Percentiles rank a stretch among this genome's conserved stretches.
Conservation (phyloP, 768 basidiomycete genomes). For the Amyloporia xantha region DNA sequence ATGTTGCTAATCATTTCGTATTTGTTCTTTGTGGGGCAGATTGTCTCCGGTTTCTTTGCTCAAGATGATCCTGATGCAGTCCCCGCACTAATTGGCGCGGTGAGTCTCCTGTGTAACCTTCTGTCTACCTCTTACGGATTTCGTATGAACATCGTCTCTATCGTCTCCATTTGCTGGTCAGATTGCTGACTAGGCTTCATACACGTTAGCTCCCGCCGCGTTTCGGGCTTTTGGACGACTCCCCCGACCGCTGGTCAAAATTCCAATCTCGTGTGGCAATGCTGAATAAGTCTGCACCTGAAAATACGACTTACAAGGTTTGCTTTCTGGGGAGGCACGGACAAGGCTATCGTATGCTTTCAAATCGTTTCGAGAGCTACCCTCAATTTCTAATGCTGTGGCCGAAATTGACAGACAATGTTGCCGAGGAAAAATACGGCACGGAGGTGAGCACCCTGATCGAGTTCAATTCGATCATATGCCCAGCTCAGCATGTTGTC, state of each 20-base stretch:
- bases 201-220: constrained; percentile 41
- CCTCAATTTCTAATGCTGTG: neutral
- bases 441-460: constrained; percentile 28
- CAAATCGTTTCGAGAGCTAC: neutral
- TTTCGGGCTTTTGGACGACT: constrained; percentile 53
- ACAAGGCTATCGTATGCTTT: constrained; percentile 57
- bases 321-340: constrained; percentile 67
- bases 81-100: constrained; percentile 23
- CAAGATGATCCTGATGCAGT: constrained; percentile 31
- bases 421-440: constrained; percentile 54
- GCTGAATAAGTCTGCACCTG: constrained; percentile 39
- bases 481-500: neutral
- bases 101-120: constrained; percentile 12
- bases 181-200: no score
- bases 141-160: neutral
- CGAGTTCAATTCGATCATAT: neutral
- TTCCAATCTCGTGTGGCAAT: constrained; percentile 35
- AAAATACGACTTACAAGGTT: constrained; percentile 48
- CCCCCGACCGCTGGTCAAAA: constrained; percentile 41
- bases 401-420: constrained; percentile 46
- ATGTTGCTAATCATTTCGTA: no score
- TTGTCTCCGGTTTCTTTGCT: constrained; percentile 35
- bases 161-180: neutral
- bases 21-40: constrained; percentile 8
- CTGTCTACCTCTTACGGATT: neutral